Evolutionary conservation across 139 green algal genomes (phyloP).

Genomic region (Chlorella sp.): DNA sequence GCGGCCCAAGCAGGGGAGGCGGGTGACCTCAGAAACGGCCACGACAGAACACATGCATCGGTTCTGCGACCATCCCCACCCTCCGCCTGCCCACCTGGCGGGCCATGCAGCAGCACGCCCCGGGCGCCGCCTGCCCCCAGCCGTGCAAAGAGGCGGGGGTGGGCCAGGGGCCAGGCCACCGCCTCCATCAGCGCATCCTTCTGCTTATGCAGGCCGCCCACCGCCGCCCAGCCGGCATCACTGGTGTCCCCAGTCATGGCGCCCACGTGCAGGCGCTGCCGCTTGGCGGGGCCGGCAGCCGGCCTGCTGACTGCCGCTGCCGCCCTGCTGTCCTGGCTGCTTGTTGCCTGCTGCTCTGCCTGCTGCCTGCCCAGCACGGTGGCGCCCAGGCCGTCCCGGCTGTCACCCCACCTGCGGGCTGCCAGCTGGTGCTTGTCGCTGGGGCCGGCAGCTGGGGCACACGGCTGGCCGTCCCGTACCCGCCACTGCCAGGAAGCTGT

Average conservation of each 20-base stretch:
- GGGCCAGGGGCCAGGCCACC: conserved; percentile 83
- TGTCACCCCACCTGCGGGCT: conserved; percentile 46
- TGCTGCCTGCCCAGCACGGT: neutral
- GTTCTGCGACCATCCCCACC: neutral
- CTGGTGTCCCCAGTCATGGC: conserved; percentile 18
- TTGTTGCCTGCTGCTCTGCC: neutral
- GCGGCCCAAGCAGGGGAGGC: neutral
- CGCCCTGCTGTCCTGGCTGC: neutral
- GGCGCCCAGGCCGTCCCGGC: conserved; percentile 32
- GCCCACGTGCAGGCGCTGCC: neutral
- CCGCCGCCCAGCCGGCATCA: conserved; percentile 68
- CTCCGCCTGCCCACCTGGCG: conserved; percentile 71
- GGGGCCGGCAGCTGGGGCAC: neutral
- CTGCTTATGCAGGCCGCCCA: conserved; percentile 83
- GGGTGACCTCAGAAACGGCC: too few species aligned
- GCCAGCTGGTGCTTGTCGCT: conserved; percentile 40
- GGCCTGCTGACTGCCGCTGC: neutral
- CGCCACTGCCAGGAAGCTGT: neutral
- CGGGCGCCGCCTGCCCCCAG: conserved; percentile 80
- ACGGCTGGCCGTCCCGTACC: neutral
- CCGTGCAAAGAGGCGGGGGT: conserved; percentile 86
- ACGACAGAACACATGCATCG: too few species aligned
- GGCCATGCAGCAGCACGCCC: conserved; percentile 90
- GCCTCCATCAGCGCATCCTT: conserved; percentile 79
- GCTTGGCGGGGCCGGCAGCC: conserved; percentile 7